phyloP scores from a whole-genome alignment of 2,329 filamentous ascomycete genomes.

The Aspergillus fumigatiaffinis region DNA sequence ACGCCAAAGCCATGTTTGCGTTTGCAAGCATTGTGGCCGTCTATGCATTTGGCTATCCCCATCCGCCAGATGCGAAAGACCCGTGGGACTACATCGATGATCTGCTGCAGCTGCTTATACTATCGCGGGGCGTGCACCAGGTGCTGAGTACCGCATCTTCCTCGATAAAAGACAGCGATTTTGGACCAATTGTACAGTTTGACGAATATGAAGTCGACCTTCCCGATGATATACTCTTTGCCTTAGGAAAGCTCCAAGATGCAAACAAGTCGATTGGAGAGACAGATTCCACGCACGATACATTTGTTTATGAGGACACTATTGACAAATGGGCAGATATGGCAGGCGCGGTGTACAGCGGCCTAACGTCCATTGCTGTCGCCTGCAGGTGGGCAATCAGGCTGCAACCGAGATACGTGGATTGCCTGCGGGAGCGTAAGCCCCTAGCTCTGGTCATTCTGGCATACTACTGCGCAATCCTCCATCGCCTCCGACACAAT shows the following conservation, averaged over 20 bases:
- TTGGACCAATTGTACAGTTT: slow-evolving; percentile 26
- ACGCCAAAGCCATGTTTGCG: slow-evolving; percentile 40
- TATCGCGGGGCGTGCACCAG: slow-evolving; percentile 33
- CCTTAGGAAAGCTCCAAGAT: slow-evolving; percentile 22
- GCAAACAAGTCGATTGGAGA: slow-evolving; percentile 22
- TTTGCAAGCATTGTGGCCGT: slow-evolving; percentile 36
- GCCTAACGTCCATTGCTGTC: slow-evolving; percentile 52
- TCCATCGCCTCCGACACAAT: slow-evolving; percentile 52
- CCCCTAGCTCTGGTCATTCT: slow-evolving; percentile 52
- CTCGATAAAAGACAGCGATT: slow-evolving; percentile 22
- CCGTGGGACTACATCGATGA: slow-evolving; percentile 29
- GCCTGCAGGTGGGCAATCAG: slow-evolving; percentile 37
- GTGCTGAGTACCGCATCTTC: slow-evolving; percentile 25
- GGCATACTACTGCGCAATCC: slow-evolving; percentile 58
- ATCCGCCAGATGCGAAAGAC: slow-evolving; percentile 22
- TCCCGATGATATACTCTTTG: slow-evolving; percentile 16
- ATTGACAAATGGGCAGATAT: slow-evolving; percentile 28
- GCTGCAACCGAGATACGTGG: slow-evolving; percentile 30
- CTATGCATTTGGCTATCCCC: slow-evolving; percentile 37
- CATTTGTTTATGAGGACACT: slow-evolving; percentile 17
- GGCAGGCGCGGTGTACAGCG: slow-evolving; percentile 20
- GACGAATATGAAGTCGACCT: slow-evolving; percentile 18
- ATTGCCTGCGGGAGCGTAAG: slow-evolving; percentile 34
- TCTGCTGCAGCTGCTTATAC: slow-evolving; percentile 29
- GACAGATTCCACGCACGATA: slow-evolving; percentile 20